phyloP scores from a whole-genome alignment of 164 flowering plant genomes.

The Magnolia officinalis region DNA sequence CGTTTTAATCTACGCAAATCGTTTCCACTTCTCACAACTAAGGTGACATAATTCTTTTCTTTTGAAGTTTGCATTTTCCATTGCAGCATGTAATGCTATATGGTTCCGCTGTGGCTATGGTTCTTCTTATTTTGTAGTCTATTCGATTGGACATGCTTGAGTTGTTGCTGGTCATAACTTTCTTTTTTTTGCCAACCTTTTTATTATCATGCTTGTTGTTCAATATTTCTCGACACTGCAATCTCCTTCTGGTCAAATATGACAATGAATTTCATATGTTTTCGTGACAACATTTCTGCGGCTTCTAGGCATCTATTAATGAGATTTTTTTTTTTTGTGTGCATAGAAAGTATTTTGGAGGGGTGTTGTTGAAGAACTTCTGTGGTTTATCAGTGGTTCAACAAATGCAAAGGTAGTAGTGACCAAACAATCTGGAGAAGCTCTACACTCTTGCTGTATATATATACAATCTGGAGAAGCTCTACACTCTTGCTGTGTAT shows the following conservation, averaged over 20 bases:
- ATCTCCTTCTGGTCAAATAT: no score
- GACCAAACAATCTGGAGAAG: not conserved
- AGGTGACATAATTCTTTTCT: conserved; percentile 35
- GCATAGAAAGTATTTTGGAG: conserved; percentile 87
- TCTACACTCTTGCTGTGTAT: no score
- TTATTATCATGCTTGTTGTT: no score
- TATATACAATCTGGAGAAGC: no score
- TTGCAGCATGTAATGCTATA: no score
- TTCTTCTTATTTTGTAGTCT: not conserved
- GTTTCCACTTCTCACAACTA: conserved; percentile 92
- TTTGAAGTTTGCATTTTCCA: not conserved
- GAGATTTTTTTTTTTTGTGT: not conserved
- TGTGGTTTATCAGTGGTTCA: conserved; percentile 98
- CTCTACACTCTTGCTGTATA: not conserved
- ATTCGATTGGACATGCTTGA: not conserved
- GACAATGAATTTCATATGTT: no score
- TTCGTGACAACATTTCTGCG: no score
- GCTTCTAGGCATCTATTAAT: not conserved
- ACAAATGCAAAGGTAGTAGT: conserved; percentile 80
- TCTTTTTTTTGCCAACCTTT: no score
- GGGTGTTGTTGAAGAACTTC: conserved; percentile 94
- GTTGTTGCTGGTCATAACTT: not conserved
- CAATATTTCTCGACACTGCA: no score
- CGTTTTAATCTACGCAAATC: conserved; percentile 77
- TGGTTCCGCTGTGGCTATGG: not conserved